Base-by-base conservation (phyloP, 352 stramenopile species). In the Phytophthora quininea region DNA sequence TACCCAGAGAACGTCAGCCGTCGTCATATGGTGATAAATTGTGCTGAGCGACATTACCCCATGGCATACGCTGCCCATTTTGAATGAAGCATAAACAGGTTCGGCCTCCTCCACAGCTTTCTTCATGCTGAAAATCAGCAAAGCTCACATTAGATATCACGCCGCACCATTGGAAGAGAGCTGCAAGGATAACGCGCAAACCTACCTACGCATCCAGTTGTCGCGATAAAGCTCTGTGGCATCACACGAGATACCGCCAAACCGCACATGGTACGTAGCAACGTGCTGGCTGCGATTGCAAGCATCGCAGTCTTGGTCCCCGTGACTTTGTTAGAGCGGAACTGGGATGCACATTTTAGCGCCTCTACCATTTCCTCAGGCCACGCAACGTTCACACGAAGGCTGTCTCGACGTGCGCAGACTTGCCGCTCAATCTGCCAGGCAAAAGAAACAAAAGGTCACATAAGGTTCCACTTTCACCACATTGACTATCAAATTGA, bases 21-120 rank as follows among this genome's bases (percentile, higher is more conserved):
- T 4, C 29, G 9, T 33, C 6, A n/a, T 42, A 40, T 35, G 7
- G 37, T 14, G 43, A 3, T 49, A n/a, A 49, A 12, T 43, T 14
- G 7, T 43, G 12, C 37, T 47, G 6, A 47, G 7, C 2, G 45
- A 49, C 29, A 79, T 54, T 89, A 95, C 87, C 49, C 84, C 84
- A 55, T 93, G 84, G 19, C 88, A 96, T 0, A 90, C 75, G 33
- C 80, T 91, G n/a, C 88, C 88, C 60, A 96, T 84, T 58, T 93
- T 69, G 53, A 92, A 96, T 6, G 64, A 74, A 1, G 46, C 55
- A 2, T 58, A 49, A 19, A 86, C 69, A 0, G 75, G 56, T 12
- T 69, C 58, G 40, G 69, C 57, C 29, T 82, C 66, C 8, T 69
- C 33, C 38, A 78, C 72, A 15, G 69, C 57, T 37, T 75, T 53